These are phyloP conservation scores for Marvania coccoides DNA, from an alignment of 139 green algal genomes.

Conservation along the genomic window DNA sequence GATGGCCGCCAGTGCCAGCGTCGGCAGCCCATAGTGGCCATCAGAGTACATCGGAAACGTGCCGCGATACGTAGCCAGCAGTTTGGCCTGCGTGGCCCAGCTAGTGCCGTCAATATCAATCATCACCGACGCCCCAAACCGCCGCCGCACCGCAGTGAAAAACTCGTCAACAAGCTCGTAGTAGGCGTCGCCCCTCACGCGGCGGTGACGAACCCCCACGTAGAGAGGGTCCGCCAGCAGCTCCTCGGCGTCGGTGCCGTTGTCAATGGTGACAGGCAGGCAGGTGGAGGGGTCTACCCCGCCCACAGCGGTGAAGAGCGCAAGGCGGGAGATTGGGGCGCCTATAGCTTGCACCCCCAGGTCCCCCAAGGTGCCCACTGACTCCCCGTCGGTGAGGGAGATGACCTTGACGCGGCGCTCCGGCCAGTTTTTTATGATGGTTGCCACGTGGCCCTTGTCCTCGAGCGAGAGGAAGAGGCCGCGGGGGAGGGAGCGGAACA, in stretches of 20 bases:
- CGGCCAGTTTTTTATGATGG: constrained; percentile 88
- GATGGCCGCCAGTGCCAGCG: constrained; percentile 64
- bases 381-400: constrained; percentile 73
- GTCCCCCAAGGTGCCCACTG: constrained; percentile 61
- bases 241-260: constrained; percentile 61
- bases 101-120: constrained; percentile 76
- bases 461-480: constrained; percentile 76
- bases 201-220: constrained; percentile 41
- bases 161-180: constrained; percentile 79
- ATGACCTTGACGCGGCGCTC: constrained; percentile 75
- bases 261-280: constrained; percentile 71
- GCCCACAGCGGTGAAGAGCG: constrained; percentile 69
- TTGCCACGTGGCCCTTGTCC: constrained; percentile 56
- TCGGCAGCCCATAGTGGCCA: constrained; percentile 50
- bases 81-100: constrained; percentile 55
- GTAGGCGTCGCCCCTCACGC: constrained; percentile 66
- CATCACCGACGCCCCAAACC: constrained; percentile 75
- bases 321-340: constrained; percentile 51
- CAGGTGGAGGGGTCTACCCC: constrained; percentile 66
- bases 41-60: constrained; percentile 74
- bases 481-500: constrained; percentile 60
- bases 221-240: constrained; percentile 53
- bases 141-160: constrained; percentile 50
- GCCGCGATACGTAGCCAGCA: constrained; percentile 64
- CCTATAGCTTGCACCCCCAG: constrained; percentile 70